A percentile compares a stretch with the other conserved stretches of the same genome.
These are phyloP conservation scores for Halophytophthora polymorphica DNA, from an alignment of 352 stramenopile genomes.

Conservation along the genomic window DNA sequence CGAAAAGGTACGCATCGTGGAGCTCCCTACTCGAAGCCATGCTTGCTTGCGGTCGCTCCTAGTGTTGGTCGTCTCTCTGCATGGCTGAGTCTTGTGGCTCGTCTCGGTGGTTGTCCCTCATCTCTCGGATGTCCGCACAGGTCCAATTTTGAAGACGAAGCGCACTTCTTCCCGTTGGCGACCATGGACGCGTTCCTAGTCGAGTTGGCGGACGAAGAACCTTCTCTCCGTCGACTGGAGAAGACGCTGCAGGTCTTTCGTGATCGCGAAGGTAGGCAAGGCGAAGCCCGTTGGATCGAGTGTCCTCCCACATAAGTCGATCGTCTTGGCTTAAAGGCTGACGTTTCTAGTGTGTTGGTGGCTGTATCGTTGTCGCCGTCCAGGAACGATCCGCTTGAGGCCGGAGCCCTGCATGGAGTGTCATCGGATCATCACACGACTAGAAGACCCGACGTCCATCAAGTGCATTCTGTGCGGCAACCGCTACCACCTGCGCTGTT, in stretches of 20 bases:
- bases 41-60: too few relatives aligned
- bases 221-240: conserved; percentile 35
- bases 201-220: conserved; percentile 29
- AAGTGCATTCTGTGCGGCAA: conserved; percentile 41
- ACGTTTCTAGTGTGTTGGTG: conserved; percentile 3
- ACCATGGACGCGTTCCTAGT: conserved; percentile 34
- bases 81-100: not conserved
- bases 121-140: conserved; percentile 24
- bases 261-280: conserved; percentile 22
- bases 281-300: not conserved
- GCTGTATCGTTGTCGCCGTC: not conserved
- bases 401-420: conserved; percentile 39
- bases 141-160: conserved; percentile 61
- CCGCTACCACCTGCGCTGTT: conserved; percentile 51
- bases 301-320: too few relatives aligned
- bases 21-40: not conserved
- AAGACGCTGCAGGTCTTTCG: conserved; percentile 30
- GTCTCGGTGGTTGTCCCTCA: not conserved
- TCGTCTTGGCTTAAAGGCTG: not conserved
- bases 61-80: not conserved
- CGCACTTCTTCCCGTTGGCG: conserved; percentile 59
- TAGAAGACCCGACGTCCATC: conserved; percentile 35
- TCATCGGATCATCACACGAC: conserved; percentile 25
- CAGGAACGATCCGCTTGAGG: conserved; percentile 14
- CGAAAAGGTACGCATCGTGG: conserved; percentile 32